Evolutionary conservation across 1,139 yeast species (phyloP).

Genomic region (Saccharomycopsis hybrid): DNA sequence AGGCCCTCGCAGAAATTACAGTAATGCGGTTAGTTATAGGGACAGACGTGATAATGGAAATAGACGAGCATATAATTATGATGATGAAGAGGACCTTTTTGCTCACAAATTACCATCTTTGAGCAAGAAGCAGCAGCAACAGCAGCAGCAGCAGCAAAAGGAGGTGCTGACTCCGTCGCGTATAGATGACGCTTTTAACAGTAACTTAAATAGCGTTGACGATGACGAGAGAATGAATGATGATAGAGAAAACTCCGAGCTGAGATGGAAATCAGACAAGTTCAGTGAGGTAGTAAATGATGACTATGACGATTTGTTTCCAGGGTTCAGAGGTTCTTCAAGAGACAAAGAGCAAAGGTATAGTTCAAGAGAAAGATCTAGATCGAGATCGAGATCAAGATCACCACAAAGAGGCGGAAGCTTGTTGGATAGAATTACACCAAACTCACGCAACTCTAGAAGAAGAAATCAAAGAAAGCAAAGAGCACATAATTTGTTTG

Average conservation of each 20-base stretch:
- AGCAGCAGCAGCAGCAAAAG: too few relatives aligned
- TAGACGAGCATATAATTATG: too few relatives aligned
- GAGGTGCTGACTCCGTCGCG: too few relatives aligned
- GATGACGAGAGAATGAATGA: neutral
- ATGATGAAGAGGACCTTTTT: constrained; percentile 22
- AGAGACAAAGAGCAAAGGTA: neutral
- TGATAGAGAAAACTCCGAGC: neutral
- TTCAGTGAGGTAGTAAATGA: constrained; percentile 1
- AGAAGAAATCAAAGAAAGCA: neutral
- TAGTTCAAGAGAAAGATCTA: neutral
- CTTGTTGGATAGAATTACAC: constrained; percentile 5
- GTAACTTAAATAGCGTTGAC: neutral
- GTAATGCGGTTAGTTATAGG: neutral
- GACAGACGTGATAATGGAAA: constrained; percentile 2
- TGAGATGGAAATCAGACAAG: constrained; percentile 20
- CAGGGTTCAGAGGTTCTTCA: constrained; percentile 20
- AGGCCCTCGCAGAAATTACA: constrained; percentile 22
- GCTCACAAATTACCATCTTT: constrained; percentile 3
- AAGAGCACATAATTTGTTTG: constrained; percentile 12
- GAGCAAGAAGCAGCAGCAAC: neutral
- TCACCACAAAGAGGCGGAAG: constrained; percentile 6
- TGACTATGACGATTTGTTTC: constrained; percentile 29
- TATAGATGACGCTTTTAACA: neutral
- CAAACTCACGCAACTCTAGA: neutral
- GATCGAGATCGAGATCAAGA: constrained; percentile 9